Evolutionary conservation across 2,329 filamentous ascomycete genomes (phyloP), one percentile per base, ranked within the genome.

Genomic region (Pseudonectria buxi): DNA sequence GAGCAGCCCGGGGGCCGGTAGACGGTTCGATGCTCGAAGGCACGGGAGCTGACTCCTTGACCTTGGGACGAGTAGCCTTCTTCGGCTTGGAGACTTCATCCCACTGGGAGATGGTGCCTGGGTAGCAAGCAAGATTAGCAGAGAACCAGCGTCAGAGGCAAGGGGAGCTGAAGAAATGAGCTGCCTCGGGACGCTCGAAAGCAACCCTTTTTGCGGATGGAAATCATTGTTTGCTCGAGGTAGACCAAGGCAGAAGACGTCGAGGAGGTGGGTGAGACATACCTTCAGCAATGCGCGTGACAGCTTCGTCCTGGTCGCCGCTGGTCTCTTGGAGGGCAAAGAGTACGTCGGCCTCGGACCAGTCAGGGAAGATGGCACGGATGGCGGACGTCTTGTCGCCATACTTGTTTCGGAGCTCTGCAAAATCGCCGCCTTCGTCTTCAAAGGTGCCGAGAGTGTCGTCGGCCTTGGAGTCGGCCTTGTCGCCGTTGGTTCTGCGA

Each of bases 291-390:
- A 92, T 90, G 63, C 81, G 80, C 54, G 83, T 80, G 57, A 86
- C 83, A 47, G 84, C 78, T 52, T 76, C 66, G 51, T 83, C 76
- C 54, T 87, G 71, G 63, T 92, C 84, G 53, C 85, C 86, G 53
- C 86, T 76, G 37, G 82, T 83, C 70, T 98, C 92, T 63, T 94
- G 80, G 41, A 98, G 74, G 44, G 89, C 89, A 61, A 92, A 92
- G 46, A 96, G 79, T 46, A 96, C 78, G 62, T 96, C 90, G 62
- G 89, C 86, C 57, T 95, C 86, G 52, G 88, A 90, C 92, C 90
- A 96, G 64, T 88, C 83, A 41, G 86, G 80, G 69, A 95, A 95
- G 69, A 96, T 81, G 63, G 95, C 89, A 68, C 86, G 88, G 61
- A 98, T 80, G 55, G 82, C 79, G 44, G 72, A 72, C 53, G 95